phyloP scores from a whole-genome alignment of 768 basidiomycete species.

The Mycena alexandri region DNA sequence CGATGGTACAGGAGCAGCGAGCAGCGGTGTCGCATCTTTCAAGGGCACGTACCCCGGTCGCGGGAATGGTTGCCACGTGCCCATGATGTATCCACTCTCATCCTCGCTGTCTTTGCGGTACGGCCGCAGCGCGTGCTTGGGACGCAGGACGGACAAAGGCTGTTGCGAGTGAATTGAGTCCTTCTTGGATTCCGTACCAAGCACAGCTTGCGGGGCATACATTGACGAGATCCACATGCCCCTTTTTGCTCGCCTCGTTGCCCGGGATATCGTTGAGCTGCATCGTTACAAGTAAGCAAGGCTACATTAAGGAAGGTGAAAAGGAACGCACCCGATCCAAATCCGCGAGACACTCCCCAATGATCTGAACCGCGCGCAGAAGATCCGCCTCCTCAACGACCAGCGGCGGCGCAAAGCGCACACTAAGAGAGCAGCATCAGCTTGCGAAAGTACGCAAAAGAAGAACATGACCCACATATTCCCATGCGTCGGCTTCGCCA shows the following conservation, averaged over 20 bases:
- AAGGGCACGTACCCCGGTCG: conserved; percentile 64
- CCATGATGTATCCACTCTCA: conserved; percentile 90
- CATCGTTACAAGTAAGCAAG: neutral
- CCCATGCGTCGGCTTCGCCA: conserved; percentile 96
- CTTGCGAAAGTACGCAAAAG: neutral
- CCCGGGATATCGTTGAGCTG: conserved; percentile 69
- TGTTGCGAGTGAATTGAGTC: conserved; percentile 69
- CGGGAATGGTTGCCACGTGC: conserved; percentile 89
- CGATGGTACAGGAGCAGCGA: conserved; percentile 32
- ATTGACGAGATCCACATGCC: conserved; percentile 49
- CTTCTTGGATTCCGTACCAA: conserved; percentile 55
- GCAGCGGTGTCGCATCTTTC: conserved; percentile 48
- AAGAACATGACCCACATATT: conserved; percentile 82
- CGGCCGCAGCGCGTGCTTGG: conserved; percentile 82
- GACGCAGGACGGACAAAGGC: conserved; percentile 79
- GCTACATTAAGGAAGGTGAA: conserved; percentile 1
- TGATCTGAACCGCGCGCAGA: conserved; percentile 77
- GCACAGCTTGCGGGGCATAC: conserved; percentile 48
- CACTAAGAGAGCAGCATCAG: conserved; percentile 58
- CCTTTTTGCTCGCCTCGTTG: conserved; percentile 42
- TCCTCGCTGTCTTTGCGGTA: conserved; percentile 86
- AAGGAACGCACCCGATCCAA: conserved; percentile 75
- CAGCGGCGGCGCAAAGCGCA: conserved; percentile 96
- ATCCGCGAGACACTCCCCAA: conserved; percentile 82
- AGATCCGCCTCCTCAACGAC: conserved; percentile 94